Conservation (phyloP, 306 rosid genomes). For the Astragalus glycyphyllos region DNA sequence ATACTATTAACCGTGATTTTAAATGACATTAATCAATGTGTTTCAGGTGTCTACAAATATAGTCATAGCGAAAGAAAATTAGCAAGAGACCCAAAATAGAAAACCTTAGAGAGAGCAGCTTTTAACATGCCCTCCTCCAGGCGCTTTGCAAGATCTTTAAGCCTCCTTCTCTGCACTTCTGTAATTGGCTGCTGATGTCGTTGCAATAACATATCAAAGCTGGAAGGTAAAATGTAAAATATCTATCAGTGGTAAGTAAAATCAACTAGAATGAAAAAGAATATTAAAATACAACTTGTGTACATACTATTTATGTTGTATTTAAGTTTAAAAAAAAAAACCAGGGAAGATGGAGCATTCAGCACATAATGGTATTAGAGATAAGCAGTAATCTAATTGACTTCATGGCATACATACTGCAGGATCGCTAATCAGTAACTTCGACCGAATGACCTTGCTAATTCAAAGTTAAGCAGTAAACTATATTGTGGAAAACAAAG, state of each 20-base stretch:
- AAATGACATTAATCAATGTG: too few relatives aligned
- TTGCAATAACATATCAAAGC: constrained; percentile 56
- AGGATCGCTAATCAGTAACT: constrained; percentile 27
- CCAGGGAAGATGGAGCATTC: background rate
- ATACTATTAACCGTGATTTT: too few relatives aligned
- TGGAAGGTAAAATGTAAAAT: constrained; percentile 49
- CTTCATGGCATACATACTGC: background rate
- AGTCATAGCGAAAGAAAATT: background rate
- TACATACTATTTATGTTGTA: background rate
- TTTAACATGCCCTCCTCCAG: constrained; percentile 81
- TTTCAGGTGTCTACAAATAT: too few relatives aligned
- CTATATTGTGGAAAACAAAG: constrained; percentile 8
- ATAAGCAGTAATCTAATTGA: constrained; percentile 1
- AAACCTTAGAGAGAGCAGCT: constrained; percentile 70
- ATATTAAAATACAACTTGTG: background rate
- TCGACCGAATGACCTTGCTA: background rate
- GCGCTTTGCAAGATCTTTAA: constrained; percentile 72
- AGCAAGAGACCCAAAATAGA: constrained; percentile 22
- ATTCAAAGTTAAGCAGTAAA: constrained; percentile 20
- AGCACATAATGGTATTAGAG: background rate
- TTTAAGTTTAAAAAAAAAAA: background rate
- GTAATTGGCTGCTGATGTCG: constrained; percentile 50
- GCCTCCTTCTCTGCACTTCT: constrained; percentile 54
- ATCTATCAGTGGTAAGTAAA: constrained; percentile 8
- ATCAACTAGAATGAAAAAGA: background rate